These are phyloP conservation scores for Aspergillus calidoustus DNA, from an alignment of 2,329 filamentous ascomycete species.

Conservation along the genomic window DNA sequence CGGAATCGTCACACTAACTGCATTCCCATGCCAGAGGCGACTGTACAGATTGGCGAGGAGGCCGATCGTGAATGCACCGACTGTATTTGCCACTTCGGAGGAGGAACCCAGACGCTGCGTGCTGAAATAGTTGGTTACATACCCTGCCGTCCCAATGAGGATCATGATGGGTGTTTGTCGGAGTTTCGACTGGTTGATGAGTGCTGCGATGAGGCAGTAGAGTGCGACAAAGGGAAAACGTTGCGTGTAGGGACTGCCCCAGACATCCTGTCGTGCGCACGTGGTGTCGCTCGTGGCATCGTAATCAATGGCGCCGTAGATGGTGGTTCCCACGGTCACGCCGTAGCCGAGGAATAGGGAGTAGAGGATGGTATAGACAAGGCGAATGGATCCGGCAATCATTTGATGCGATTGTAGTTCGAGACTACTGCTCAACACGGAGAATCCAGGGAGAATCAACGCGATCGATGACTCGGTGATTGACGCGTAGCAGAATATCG, in stretches of 20 bases:
- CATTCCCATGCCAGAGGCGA: slow-evolving; percentile 71
- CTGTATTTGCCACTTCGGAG: slow-evolving; percentile 74
- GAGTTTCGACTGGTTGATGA: slow-evolving; percentile 81
- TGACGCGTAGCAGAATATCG: slow-evolving; percentile 71
- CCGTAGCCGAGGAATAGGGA: slow-evolving; percentile 74
- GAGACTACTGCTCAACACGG: slow-evolving; percentile 64
- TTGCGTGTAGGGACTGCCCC: slow-evolving; percentile 45
- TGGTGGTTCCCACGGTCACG: slow-evolving; percentile 68
- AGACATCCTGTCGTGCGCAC: slow-evolving; percentile 43
- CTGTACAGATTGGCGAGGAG: slow-evolving; percentile 79
- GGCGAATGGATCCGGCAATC: slow-evolving; percentile 72
- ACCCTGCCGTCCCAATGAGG: slow-evolving; percentile 72
- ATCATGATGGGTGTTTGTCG: slow-evolving; percentile 77
- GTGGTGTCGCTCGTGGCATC: slow-evolving; percentile 53
- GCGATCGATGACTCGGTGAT: slow-evolving; percentile 75
- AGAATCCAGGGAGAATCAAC: slow-evolving; percentile 72
- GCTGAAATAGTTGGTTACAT: slow-evolving; percentile 74
- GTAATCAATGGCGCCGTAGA: slow-evolving; percentile 65
- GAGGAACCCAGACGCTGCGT: slow-evolving; percentile 70
- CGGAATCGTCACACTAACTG: slow-evolving; percentile 80
- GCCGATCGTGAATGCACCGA: slow-evolving; percentile 76
- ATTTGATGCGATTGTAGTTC: slow-evolving; percentile 72
- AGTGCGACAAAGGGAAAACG: slow-evolving; percentile 73
- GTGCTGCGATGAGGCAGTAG: slow-evolving; percentile 73
- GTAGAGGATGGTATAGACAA: slow-evolving; percentile 76